phyloP scores from a whole-genome alignment of 768 basidiomycete genomes.

The Crepidotus variabilis region DNA sequence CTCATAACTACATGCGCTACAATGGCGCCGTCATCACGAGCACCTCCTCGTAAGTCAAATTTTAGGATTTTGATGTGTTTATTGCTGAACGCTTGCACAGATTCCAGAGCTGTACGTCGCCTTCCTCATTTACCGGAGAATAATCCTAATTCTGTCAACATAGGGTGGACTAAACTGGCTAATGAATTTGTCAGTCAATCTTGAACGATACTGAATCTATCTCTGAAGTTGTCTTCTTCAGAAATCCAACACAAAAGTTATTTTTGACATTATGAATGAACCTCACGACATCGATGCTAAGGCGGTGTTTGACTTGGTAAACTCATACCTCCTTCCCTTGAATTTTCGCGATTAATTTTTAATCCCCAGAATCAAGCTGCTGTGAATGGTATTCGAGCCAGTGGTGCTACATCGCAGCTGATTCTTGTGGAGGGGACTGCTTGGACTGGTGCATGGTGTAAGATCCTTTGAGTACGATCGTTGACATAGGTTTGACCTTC shows the following conservation, averaged over 20 bases:
- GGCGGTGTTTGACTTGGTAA: slow-evolving; percentile 45
- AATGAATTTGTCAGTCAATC: slow-evolving; percentile 43
- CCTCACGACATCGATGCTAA: slow-evolving; percentile 54
- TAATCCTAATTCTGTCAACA: too few species aligned
- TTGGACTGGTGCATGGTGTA: slow-evolving; percentile 60
- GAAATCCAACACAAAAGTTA: slow-evolving; percentile 48
- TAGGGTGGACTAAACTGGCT: slow-evolving; percentile 59
- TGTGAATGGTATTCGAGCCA: slow-evolving; percentile 59
- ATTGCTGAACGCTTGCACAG: slow-evolving; percentile 20
- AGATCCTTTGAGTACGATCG: too few species aligned
- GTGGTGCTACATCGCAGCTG: slow-evolving; percentile 56
- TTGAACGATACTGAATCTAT: background rate
- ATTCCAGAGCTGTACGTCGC: slow-evolving; percentile 53
- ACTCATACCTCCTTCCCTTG: slow-evolving; percentile 10
- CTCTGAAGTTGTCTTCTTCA: too few species aligned
- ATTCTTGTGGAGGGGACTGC: slow-evolving; percentile 47
- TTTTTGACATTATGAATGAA: slow-evolving; percentile 67
- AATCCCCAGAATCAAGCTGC: slow-evolving; percentile 57
- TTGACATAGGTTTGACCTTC: too few species aligned
- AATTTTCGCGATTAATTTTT: too few species aligned
- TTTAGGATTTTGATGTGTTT: background rate
- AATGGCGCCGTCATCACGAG: slow-evolving; percentile 48
- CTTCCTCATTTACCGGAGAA: too few species aligned
- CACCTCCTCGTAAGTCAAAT: slow-evolving; percentile 37
- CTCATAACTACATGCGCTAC: slow-evolving; percentile 63